Evolutionary conservation across 345 rosid species (phyloP).

Genomic region (Rhodamnia argentea): DNA sequence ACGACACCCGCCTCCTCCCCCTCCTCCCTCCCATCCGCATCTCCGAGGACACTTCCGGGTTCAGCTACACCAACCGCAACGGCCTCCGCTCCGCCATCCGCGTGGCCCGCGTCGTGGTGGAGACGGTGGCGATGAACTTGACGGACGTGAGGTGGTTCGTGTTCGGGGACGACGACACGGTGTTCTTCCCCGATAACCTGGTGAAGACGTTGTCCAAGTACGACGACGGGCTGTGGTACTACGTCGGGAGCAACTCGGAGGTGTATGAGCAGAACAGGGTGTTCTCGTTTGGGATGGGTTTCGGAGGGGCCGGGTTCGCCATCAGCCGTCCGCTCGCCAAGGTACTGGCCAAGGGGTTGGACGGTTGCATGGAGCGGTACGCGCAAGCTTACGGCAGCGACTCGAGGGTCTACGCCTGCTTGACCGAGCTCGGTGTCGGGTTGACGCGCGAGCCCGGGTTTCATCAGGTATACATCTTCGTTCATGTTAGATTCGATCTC

Average conservation of each 20-base stretch:
- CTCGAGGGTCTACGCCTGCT: slow-evolving; percentile 68
- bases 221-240: slow-evolving; percentile 65
- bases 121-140: slow-evolving; percentile 46
- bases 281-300: slow-evolving; percentile 80
- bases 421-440: slow-evolving; percentile 77
- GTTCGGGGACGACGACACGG: slow-evolving; percentile 92
- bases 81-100: slow-evolving; percentile 77
- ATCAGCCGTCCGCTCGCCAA: slow-evolving; percentile 53
- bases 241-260: slow-evolving; percentile 79
- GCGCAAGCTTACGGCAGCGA: slow-evolving; percentile 79
- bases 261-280: slow-evolving; percentile 64
- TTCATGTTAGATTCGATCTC: background rate
- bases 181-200: slow-evolving; percentile 72
- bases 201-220: slow-evolving; percentile 63
- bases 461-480: slow-evolving; percentile 55
- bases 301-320: slow-evolving; percentile 90
- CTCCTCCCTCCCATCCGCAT: slow-evolving; percentile 52
- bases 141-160: slow-evolving; percentile 75
- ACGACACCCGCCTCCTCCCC: background rate
- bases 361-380: slow-evolving; percentile 68
- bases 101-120: slow-evolving; percentile 74
- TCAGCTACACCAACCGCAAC: slow-evolving; percentile 53
- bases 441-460: slow-evolving; percentile 86
- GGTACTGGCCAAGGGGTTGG: slow-evolving; percentile 58
- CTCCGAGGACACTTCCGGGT: slow-evolving; percentile 55